A percentile compares a stretch with the other conserved stretches of the same genome.
Evolutionary conservation across 2,329 filamentous ascomycete genomes (phyloP).

Genomic region (Pseudogymnoascus sp.): DNA sequence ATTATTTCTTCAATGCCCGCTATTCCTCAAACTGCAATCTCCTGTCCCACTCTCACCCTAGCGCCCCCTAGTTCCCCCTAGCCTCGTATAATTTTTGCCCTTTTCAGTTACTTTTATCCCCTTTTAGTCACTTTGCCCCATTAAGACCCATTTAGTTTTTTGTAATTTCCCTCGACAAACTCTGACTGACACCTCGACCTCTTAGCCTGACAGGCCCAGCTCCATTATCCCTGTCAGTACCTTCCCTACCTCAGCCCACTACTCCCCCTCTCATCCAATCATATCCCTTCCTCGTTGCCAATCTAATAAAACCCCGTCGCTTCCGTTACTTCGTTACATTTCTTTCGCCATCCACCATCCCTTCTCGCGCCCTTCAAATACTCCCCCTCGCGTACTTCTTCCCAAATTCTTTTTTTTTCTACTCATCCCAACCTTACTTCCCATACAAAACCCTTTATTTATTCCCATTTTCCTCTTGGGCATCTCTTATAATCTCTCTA

Average conservation of each 20-base stretch:
- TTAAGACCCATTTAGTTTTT: neutral
- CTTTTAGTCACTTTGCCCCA: conserved; percentile 2
- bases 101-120: neutral
- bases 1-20: neutral
- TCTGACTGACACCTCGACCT: conserved; percentile 6
- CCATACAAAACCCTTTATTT: neutral
- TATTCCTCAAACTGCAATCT: neutral
- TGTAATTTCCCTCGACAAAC: conserved; percentile 3
- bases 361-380: conserved; percentile 7
- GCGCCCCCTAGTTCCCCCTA: neutral
- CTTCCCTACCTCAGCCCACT: neutral
- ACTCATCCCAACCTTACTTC: conserved; percentile 7
- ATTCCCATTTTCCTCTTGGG: conserved; percentile 1
- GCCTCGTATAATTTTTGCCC: neutral
- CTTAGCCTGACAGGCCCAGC: conserved; percentile 9
- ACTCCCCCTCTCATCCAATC: conserved; percentile 1
- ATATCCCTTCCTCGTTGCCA: neutral
- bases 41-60: neutral
- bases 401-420: conserved; percentile 6
- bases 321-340: conserved; percentile 7
- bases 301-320: conserved; percentile 9
- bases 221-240: conserved; percentile 8
- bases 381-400: conserved; percentile 1
- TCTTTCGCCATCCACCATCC: conserved; percentile 8
- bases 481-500: conserved; percentile 15